phyloP scores from a whole-genome alignment of 73 alveolate genomes.

The Tetrahymena borealis region DNA sequence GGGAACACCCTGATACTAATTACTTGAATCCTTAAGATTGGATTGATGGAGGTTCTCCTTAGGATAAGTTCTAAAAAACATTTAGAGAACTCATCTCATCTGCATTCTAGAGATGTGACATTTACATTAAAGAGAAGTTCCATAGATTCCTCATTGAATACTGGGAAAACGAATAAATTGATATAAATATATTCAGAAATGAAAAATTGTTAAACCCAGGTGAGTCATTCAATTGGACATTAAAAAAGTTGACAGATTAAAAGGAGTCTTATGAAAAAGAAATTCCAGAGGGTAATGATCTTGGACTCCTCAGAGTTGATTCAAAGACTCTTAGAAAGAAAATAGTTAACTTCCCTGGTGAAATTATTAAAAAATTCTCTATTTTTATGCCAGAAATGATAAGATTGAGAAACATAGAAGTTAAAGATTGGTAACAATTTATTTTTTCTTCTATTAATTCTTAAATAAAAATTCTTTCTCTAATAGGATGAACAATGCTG shows the following conservation, averaged over 20 bases:
- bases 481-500: neutral
- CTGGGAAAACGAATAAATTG: constrained; percentile 58
- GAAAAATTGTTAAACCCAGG: constrained; percentile 61
- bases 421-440: constrained; percentile 50
- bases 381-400: constrained; percentile 53
- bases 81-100: constrained; percentile 44
- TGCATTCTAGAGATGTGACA: constrained; percentile 57
- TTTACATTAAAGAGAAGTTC: constrained; percentile 39
- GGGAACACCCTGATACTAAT: constrained; percentile 79
- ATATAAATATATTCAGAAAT: constrained; percentile 46
- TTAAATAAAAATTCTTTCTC: neutral
- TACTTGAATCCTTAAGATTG: constrained; percentile 68
- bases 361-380: constrained; percentile 42
- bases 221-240: constrained; percentile 39
- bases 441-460: constrained; percentile 1
- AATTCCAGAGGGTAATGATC: constrained; percentile 2
- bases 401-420: constrained; percentile 41
- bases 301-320: constrained; percentile 29
- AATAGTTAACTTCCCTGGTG: constrained; percentile 43
- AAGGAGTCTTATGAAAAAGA: constrained; percentile 19
- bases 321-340: constrained; percentile 12
- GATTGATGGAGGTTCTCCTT: constrained; percentile 61
- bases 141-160: constrained; percentile 44
- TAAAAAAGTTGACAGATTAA: constrained; percentile 7
- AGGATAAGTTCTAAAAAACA: constrained; percentile 37